phyloP scores from a whole-genome alignment of 257 asterid species.

The Parsonsia alboflavescens region DNA sequence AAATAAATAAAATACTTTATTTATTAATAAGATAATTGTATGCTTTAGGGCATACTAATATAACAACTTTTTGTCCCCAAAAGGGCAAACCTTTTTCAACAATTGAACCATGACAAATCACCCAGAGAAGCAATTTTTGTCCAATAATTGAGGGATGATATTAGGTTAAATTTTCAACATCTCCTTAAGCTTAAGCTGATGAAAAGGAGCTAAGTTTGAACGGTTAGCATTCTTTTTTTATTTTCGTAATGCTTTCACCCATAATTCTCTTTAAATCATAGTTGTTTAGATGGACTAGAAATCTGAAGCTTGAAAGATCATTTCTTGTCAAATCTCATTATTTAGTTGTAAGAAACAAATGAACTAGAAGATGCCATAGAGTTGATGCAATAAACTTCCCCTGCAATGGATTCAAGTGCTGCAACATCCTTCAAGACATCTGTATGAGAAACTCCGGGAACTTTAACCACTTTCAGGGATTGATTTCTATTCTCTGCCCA shows the following conservation, averaged over 20 bases:
- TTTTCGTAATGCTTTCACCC: background rate
- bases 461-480: slow-evolving; percentile 41
- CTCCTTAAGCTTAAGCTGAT: no score
- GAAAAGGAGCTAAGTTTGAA: no score
- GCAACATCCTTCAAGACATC: slow-evolving; percentile 35
- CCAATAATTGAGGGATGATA: no score
- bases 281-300: background rate
- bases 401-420: slow-evolving; percentile 40
- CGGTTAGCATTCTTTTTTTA: background rate
- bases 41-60: no score
- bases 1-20: no score
- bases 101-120: background rate
- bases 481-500: slow-evolving; percentile 36
- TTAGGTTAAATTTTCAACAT: no score
- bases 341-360: background rate
- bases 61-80: background rate
- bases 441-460: slow-evolving; percentile 63
- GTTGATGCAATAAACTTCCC: slow-evolving; percentile 44
- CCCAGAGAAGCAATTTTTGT: background rate
- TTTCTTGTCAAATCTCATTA: no score
- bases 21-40: no score
- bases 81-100: background rate
- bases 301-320: no score
- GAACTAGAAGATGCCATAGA: slow-evolving; percentile 22
- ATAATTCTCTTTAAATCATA: background rate